Base-by-base conservation (phyloP, 352 stramenopile genomes). In the Phytophthora sp. region DNA sequence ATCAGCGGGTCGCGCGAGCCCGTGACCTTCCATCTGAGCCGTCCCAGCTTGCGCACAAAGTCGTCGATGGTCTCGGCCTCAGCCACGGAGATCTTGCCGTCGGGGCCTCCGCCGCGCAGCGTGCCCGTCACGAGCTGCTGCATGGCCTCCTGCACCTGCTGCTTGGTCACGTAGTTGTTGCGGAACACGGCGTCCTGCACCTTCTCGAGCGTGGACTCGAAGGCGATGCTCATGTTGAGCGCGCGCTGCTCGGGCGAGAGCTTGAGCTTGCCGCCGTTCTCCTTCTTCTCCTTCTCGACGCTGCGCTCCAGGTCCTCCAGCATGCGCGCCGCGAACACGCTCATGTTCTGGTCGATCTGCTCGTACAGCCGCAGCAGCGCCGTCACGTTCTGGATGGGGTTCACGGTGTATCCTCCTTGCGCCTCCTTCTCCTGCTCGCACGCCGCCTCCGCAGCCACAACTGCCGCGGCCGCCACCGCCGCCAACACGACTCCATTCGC, bases 321-420 rank as follows among this genome's bases (percentile, higher is more conserved):
- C 77, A 91, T 87, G 24, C 82, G 79, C 20, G 72, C 79, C n/a
- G 77, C 73, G 15, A 91, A 81, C 35, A 91, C 77, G 41, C 78
- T 83, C 84, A 93, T 93, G 71, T 93, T 93, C 66, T 88, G 76
- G 72, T 93, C 84, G 57, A 93, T 93, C 66, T 93, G 78, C 18
- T 91, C 82, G 64, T 93, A 93, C 49, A 93, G 66, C 23, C 76
- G 78, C 48, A 93, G 73, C 54, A 93, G 65, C 49, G 79, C 74
- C 42, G 76, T 72, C 23, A 91, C 80, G 32, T 91, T 76, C 64
- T 91, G 82, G 61, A 93, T 87, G 41, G 82, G 80, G 54, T 88
- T 92, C 44, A 76, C 80, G 8, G 43, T 72, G 56, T 87, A 86
- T 0, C 60, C 72, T 7, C 66, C 66, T 49, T 76, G 51, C 1